Evolutionary conservation across 2,329 filamentous ascomycete genomes (phyloP).

Genomic region (Colletotrichum sp.): DNA sequence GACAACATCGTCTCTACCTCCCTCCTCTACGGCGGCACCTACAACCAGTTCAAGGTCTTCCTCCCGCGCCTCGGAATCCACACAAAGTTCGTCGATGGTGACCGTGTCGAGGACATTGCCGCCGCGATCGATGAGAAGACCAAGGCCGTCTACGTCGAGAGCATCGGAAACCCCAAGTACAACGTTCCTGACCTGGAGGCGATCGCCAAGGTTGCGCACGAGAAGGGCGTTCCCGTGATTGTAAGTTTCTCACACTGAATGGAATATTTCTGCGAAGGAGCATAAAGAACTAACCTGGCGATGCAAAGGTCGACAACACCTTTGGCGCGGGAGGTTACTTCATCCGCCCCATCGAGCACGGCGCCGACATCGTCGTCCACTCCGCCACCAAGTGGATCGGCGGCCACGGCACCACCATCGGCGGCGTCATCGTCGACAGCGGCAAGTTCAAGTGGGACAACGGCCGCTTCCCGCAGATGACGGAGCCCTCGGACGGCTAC

Average conservation of each 20-base stretch:
- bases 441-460: constrained; percentile 94
- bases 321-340: constrained; percentile 95
- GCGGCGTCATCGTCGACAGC: constrained; percentile 82
- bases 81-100: constrained; percentile 87
- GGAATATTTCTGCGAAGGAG: no score
- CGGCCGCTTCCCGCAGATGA: constrained; percentile 89
- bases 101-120: constrained; percentile 79
- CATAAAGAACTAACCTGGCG: not conserved
- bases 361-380: constrained; percentile 93
- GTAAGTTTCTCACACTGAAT: constrained; percentile 39
- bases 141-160: constrained; percentile 91
- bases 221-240: constrained; percentile 69
- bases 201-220: constrained; percentile 80
- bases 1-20: constrained; percentile 94
- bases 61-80: constrained; percentile 85
- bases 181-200: constrained; percentile 91
- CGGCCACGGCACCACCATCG: constrained; percentile 92
- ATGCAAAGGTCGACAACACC: constrained; percentile 78
- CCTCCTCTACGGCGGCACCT: constrained; percentile 93
- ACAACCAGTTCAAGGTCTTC: constrained; percentile 96
- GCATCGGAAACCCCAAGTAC: constrained; percentile 91
- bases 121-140: constrained; percentile 90
- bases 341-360: constrained; percentile 84
- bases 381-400: constrained; percentile 98
- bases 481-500: constrained; percentile 87